These are phyloP conservation scores for Antitrichia curtipendula DNA, from an alignment of 225 moss, liverwort and hornwort genomes.

Conservation along the genomic window DNA sequence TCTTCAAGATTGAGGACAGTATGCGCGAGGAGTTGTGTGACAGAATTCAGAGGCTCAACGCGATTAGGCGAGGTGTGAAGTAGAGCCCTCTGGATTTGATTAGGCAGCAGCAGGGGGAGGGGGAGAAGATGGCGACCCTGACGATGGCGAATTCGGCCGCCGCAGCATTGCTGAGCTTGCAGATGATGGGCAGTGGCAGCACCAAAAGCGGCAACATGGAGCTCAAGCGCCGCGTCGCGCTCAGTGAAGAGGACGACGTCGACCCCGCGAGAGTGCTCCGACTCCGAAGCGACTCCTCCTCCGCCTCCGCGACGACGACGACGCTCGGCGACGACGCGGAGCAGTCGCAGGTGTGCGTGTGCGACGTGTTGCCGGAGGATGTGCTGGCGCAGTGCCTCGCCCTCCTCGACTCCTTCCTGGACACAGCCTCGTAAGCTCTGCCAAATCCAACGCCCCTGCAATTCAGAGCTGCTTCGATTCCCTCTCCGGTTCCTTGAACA, in stretches of 20 bases:
- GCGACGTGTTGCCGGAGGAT: conserved; percentile 61
- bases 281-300: background rate
- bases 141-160: conserved; percentile 50
- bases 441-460: background rate
- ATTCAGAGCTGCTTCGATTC: background rate
- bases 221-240: conserved; percentile 27
- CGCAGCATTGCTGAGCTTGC: conserved; percentile 46
- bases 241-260: conserved; percentile 2
- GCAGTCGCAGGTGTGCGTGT: conserved; percentile 17
- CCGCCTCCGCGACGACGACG: background rate
- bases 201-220: background rate
- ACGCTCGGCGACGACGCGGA: background rate
- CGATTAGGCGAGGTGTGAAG: background rate
- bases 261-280: conserved; percentile 9
- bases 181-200: conserved; percentile 11
- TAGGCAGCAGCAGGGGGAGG: background rate
- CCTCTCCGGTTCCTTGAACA: background rate
- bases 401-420: conserved; percentile 71
- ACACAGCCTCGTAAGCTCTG: conserved; percentile 56
- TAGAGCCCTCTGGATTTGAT: background rate
- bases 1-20: background rate
- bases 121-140: conserved; percentile 9
- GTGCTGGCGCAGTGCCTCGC: conserved; percentile 63
- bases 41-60: background rate
- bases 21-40: background rate